A percentile compares a stretch with the other conserved stretches of the same genome.
Conservation (phyloP, 768 basidiomycete genomes). For the Dentipellis sp. region DNA sequence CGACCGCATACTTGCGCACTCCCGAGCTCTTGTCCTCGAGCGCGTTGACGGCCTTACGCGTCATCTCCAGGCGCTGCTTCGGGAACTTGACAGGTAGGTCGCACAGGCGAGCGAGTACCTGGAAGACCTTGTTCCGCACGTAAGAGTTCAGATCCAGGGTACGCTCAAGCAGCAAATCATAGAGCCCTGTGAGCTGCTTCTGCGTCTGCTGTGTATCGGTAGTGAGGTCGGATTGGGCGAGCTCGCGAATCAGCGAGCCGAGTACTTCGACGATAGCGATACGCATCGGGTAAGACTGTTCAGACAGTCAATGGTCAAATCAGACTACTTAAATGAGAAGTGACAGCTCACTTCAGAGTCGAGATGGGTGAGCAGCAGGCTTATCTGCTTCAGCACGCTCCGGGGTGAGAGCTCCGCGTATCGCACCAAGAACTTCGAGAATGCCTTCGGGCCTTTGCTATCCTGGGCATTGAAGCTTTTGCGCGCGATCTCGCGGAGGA, state of each 20-base stretch:
- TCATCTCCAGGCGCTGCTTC: conserved; percentile 70
- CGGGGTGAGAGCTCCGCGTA: conserved; percentile 76
- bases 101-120: conserved; percentile 67
- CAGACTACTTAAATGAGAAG: neutral
- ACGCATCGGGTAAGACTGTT: conserved; percentile 91
- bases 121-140: conserved; percentile 83
- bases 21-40: conserved; percentile 85
- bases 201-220: conserved; percentile 38
- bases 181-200: conserved; percentile 74
- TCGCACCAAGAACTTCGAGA: conserved; percentile 75
- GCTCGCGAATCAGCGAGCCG: conserved; percentile 74
- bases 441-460: conserved; percentile 78
- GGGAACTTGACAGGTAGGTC: conserved; percentile 77
- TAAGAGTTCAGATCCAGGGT: conserved; percentile 83
- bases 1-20: conserved; percentile 80
- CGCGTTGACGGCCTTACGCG: conserved; percentile 65
- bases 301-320: neutral
- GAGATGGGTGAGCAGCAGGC: conserved; percentile 72
- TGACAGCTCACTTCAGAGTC: conserved; percentile 72
- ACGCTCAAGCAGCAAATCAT: conserved; percentile 80
- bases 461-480: conserved; percentile 77
- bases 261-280: conserved; percentile 90
- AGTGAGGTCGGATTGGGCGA: conserved; percentile 47
- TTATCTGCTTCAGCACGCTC: conserved; percentile 82
- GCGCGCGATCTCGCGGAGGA: conserved; percentile 78